Evolutionary conservation across 345 rosid species (phyloP).

Genomic region (Arabidopsis arenosa): DNA sequence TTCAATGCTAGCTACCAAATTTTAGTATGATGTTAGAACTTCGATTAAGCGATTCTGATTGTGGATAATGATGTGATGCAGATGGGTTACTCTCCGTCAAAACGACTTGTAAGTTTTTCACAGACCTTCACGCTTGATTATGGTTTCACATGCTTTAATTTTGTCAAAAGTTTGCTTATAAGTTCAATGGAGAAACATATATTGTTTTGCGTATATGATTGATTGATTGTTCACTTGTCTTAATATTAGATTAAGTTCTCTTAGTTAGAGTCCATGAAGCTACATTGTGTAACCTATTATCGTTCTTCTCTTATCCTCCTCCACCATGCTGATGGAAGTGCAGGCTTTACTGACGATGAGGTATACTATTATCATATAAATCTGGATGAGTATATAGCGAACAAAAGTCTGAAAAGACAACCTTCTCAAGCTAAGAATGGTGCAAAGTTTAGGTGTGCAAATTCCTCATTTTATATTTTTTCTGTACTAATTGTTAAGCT

Average conservation of each 20-base stretch:
- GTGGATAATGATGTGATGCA: constrained; percentile 49
- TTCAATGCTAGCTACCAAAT: background rate
- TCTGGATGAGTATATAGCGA: constrained; percentile 54
- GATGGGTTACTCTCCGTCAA: constrained; percentile 77
- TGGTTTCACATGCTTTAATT: background rate
- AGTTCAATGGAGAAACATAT: background rate
- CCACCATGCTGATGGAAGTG: constrained; percentile 33
- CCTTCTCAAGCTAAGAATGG: constrained; percentile 81
- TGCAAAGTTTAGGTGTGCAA: constrained; percentile 67
- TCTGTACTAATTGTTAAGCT: background rate
- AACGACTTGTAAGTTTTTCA: constrained; percentile 71
- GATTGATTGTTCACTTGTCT: background rate
- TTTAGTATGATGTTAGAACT: background rate
- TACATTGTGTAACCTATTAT: constrained; percentile 21
- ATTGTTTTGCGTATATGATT: background rate
- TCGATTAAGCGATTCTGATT: constrained; percentile 20
- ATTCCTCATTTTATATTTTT: constrained; percentile 1
- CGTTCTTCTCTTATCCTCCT: background rate
- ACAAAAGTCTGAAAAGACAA: constrained; percentile 56
- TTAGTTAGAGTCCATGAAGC: background rate
- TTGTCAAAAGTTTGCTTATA: background rate
- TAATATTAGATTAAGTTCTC: background rate
- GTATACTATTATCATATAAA: constrained; percentile 61
- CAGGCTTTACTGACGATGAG: constrained; percentile 68
- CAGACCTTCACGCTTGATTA: background rate